Conservation (phyloP, 73 alveolate species). For the Paramecium sexaurelia region DNA sequence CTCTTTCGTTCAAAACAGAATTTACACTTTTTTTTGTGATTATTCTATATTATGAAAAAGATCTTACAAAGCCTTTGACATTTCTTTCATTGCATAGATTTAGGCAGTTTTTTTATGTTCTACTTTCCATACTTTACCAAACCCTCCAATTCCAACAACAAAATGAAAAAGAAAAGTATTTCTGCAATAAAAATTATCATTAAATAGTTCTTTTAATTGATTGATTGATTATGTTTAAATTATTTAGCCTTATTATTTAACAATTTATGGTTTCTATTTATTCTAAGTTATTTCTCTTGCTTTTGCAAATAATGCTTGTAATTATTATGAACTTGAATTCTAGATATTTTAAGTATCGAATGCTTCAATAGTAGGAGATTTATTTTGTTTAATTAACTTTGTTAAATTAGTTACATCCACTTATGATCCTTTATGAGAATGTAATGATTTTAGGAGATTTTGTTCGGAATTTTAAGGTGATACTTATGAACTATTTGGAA, state of each 20-base stretch:
- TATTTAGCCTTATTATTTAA: background rate
- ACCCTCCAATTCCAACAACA: conserved; percentile 89
- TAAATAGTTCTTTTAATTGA: conserved; percentile 21
- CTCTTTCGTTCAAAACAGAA: conserved; percentile 69
- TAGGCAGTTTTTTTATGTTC: conserved; percentile 76
- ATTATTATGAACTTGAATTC: conserved; percentile 15
- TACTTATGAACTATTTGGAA: conserved; percentile 47
- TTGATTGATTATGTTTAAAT: background rate
- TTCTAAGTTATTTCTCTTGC: conserved; percentile 39
- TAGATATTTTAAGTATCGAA: background rate
- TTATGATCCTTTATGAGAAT: conserved; percentile 53
- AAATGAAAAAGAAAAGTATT: conserved; percentile 74
- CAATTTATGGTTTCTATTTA: background rate
- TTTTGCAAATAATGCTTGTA: conserved; percentile 2
- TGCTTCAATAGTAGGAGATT: conserved; percentile 47
- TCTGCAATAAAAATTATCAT: conserved; percentile 38
- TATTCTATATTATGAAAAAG: background rate
- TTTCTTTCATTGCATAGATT: conserved; percentile 86
- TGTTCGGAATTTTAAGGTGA: conserved; percentile 28
- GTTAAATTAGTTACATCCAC: conserved; percentile 37
- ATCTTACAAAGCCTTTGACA: conserved; percentile 73
- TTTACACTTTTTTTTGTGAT: conserved; percentile 69
- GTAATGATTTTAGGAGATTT: conserved; percentile 21
- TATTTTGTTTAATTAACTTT: background rate
- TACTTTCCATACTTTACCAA: conserved; percentile 93